Evolutionary conservation across 1,284 basidiomycete species (phyloP).

Genomic region (Melampsora larici-populina): DNA sequence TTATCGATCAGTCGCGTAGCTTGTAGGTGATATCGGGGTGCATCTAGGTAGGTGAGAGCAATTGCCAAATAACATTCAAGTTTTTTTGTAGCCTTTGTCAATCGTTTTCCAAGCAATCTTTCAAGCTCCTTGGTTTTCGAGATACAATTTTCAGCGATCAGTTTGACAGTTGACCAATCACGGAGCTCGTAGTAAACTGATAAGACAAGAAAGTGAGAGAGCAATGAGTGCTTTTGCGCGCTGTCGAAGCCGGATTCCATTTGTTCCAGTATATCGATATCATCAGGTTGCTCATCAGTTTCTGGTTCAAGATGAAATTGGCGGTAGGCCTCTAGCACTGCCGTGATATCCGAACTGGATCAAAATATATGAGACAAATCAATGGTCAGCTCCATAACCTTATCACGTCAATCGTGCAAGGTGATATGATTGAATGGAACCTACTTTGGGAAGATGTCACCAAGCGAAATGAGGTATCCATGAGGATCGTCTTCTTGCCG

Average conservation of each 20-base stretch:
- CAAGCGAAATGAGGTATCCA: slow-evolving; percentile 30
- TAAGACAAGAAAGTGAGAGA: slow-evolving; percentile 69
- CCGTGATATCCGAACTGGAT: background rate
- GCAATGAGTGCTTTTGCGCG: slow-evolving; percentile 62
- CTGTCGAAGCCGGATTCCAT: slow-evolving; percentile 55
- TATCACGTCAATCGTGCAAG: no score
- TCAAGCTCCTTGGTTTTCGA: slow-evolving; percentile 63
- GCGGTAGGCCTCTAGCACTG: slow-evolving; percentile 6
- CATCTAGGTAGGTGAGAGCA: slow-evolving; percentile 76
- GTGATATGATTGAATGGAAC: background rate
- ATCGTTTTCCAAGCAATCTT: slow-evolving; percentile 61
- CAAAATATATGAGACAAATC: background rate
- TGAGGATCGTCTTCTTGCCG: slow-evolving; percentile 31
- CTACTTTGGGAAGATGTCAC: slow-evolving; percentile 25
- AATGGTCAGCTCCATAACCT: no score
- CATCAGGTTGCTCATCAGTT: slow-evolving; percentile 47
- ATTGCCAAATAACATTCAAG: slow-evolving; percentile 67
- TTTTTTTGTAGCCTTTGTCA: slow-evolving; percentile 61
- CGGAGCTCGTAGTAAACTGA: slow-evolving; percentile 70
- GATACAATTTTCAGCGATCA: slow-evolving; percentile 68
- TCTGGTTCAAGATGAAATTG: slow-evolving; percentile 6
- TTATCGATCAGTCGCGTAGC: slow-evolving; percentile 72
- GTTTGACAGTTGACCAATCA: slow-evolving; percentile 73
- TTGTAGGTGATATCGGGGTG: slow-evolving; percentile 81
- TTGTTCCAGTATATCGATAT: slow-evolving; percentile 57